Percentiles rank a stretch among this genome's conserved stretches.
phyloP scores from a whole-genome alignment of 441 rosid genomes.

The Aquilaria agallochum region DNA sequence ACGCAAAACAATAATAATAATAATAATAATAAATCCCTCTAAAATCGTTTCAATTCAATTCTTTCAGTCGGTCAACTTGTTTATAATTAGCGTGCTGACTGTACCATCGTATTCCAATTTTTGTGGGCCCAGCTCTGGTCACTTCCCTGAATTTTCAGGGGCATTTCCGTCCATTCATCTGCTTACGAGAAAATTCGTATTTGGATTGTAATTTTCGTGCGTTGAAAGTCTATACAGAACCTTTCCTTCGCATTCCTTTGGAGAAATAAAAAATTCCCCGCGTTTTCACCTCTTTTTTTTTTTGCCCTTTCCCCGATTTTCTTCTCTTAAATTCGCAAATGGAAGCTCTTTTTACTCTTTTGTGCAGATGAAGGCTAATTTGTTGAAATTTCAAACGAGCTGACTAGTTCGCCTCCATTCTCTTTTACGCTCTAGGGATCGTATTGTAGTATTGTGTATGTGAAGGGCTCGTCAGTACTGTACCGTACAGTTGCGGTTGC shows the following conservation, averaged over 20 bases:
- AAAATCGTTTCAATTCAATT: no score
- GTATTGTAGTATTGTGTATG: no score
- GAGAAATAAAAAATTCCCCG: not conserved
- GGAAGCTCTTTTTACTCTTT: not conserved
- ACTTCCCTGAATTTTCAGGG: not conserved
- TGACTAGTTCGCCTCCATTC: no score
- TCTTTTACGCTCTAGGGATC: no score
- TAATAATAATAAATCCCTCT: no score
- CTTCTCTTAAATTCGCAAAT: not conserved
- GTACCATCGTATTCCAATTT: not conserved
- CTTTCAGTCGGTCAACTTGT: constrained; percentile 8
- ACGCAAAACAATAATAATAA: no score
- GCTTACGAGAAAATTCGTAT: no score
- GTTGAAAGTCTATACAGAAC: not conserved
- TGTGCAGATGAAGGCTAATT: not conserved
- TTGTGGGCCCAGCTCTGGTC: not conserved
- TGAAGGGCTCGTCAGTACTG: no score
- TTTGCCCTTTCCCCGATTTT: not conserved
- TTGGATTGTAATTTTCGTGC: constrained; percentile 1
- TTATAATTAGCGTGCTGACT: constrained; percentile 17
- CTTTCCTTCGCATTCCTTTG: not conserved
- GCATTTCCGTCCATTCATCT: constrained; percentile 5
- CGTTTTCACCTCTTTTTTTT: not conserved
- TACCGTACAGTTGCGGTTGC: constrained; percentile 6
- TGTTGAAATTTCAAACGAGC: no score